These are phyloP conservation scores for Pichia scutulata DNA, from an alignment of 805 yeast genomes.

Conservation along the genomic window DNA sequence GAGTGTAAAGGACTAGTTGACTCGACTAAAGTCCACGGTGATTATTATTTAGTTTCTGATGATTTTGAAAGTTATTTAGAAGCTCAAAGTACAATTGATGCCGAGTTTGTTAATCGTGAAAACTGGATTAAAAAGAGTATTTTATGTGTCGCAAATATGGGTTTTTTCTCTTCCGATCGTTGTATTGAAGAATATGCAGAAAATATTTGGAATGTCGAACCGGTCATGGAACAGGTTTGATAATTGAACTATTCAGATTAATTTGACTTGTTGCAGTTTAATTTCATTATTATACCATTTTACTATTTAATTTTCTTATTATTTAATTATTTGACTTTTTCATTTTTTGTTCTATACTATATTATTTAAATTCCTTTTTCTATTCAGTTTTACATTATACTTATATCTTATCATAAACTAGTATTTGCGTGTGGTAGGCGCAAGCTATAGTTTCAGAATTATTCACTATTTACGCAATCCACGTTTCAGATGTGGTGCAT, in stretches of 20 bases:
- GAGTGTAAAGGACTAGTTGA: slow-evolving; percentile 66
- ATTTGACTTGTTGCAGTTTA: neutral
- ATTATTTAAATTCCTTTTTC: neutral
- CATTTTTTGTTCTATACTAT: no score
- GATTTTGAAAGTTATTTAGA: slow-evolving; percentile 84
- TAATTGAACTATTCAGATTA: neutral
- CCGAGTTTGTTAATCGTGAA: slow-evolving; percentile 52
- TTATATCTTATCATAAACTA: neutral
- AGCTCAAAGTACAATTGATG: slow-evolving; percentile 71
- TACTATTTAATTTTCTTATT: no score
- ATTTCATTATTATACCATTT: no score
- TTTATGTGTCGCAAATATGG: slow-evolving; percentile 81
- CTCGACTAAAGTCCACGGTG: slow-evolving; percentile 66
- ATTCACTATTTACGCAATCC: no score
- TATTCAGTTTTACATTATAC: neutral
- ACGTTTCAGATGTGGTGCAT: no score
- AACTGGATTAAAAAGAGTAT: slow-evolving; percentile 75
- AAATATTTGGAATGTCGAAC: slow-evolving; percentile 88
- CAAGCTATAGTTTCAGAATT: no score
- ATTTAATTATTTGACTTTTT: neutral
- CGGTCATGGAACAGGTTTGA: slow-evolving; percentile 28
- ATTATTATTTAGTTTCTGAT: slow-evolving; percentile 78
- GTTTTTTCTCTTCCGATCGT: slow-evolving; percentile 86
- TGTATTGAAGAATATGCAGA: slow-evolving; percentile 91
- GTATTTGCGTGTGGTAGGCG: neutral